phyloP scores from a whole-genome alignment of 495 filamentous ascomycete species.

The Penicillium turbatum region DNA sequence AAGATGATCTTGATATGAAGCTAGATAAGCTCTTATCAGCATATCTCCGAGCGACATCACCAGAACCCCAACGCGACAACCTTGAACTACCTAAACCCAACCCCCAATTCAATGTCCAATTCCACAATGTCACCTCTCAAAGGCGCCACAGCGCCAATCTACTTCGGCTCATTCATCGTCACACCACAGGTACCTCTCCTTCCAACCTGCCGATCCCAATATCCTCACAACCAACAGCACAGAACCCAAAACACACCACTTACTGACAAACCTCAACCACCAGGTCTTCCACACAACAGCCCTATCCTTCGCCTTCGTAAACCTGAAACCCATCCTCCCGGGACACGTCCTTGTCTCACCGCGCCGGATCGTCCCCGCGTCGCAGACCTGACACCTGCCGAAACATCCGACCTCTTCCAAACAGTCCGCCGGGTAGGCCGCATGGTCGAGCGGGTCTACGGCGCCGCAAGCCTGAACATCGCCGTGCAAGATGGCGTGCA shows the following conservation, averaged over 20 bases:
- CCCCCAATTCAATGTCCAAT: not conserved
- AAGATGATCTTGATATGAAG: not conserved
- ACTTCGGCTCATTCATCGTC: conserved; percentile 46
- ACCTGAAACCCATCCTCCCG: conserved; percentile 89
- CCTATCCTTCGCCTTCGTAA: conserved; percentile 79
- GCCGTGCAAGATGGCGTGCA: conserved; percentile 86
- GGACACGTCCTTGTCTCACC: conserved; percentile 82
- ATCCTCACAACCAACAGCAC: not conserved
- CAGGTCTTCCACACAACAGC: conserved; percentile 82
- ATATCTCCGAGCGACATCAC: conserved; percentile 1
- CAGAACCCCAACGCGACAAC: not conserved
- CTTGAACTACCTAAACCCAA: not conserved
- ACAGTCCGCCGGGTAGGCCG: conserved; percentile 77
- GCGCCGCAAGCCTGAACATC: conserved; percentile 70
- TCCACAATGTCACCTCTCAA: conserved; percentile 26
- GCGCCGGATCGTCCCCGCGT: conserved; percentile 62
- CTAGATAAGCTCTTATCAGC: conserved; percentile 5
- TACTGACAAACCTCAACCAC: not conserved
- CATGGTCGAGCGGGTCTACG: conserved; percentile 72
- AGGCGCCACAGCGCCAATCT: conserved; percentile 31
- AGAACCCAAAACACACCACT: not conserved
- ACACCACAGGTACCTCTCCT: conserved; percentile 38
- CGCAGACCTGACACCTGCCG: conserved; percentile 64
- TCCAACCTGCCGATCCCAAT: not conserved
- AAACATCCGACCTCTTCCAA: conserved; percentile 79